Evolutionary conservation across 805 yeast species (phyloP), one percentile per base, ranked within the genome.

Genomic region (Pichia phayaonensis): DNA sequence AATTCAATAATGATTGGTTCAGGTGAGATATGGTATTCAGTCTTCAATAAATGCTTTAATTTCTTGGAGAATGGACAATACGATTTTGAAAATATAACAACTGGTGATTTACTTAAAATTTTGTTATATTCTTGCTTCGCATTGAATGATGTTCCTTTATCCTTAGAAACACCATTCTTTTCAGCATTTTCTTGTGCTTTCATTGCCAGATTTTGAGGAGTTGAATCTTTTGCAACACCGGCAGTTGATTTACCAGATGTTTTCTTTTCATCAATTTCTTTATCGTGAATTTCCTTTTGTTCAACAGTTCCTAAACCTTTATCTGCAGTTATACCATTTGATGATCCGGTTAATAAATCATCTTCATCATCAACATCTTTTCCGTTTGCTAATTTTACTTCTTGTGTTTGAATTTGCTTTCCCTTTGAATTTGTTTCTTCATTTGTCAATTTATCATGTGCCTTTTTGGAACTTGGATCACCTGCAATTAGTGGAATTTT

Each of bases 21-120:
- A 6, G 98, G 99, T 3, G 76, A 73, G 54, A 92, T 79, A 46
- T 75, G 75, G 67, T 87, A 90, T 56, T 80, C 77, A 21, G 75
- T 77, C 20, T 67, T 65, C 44, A 92, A 72, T 42, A 90, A 70
- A 24, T 75, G 72, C 70, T 90, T 94, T 60, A 90, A 75, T 49
- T 72, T 74, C 61, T 76, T 77, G 21, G 95, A 86, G 66, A 73
- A 88, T 29, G 96, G 97, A 69, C 97, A 86, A 61, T 71, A 71
- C 1, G 79, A 69, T 55, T 78, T 78, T 18, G 81, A 75, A 72
- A 83, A 79, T 10, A 86, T 68, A 18, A 81, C 77, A 61, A 86
- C 77, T 18, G 95, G 94, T 1, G 87, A 72, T 43, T 80, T 56
- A 8, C 74, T 57, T 48, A 90, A 61, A 34, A 86, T 84, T 47